phyloP scores from a whole-genome alignment of 1,139 yeast genomes.

The Candida buenavistaensis region DNA sequence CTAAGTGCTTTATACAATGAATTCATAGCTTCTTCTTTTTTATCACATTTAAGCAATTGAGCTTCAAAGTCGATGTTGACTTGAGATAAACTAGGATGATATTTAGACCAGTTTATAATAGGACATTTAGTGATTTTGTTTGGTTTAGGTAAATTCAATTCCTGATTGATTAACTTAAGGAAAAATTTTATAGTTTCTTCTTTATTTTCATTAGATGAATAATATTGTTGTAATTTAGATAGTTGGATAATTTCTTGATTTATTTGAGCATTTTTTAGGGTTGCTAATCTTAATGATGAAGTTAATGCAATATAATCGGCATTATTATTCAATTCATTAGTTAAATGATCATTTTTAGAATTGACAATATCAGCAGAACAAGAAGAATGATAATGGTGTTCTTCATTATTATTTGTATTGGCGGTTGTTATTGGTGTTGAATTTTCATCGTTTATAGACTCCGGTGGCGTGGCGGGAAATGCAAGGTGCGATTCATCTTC shows the following conservation, averaged over 20 bases:
- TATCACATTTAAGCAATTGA: constrained; percentile 8
- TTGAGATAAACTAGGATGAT: constrained; percentile 19
- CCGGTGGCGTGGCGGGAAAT: constrained; percentile 14
- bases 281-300: constrained; percentile 34
- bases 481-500: constrained; percentile 1
- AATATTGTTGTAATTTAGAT: constrained; percentile 24
- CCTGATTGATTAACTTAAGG: constrained; percentile 29
- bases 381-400: too few relatives aligned
- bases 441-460: constrained; percentile 6
- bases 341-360: constrained; percentile 1
- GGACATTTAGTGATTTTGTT: constrained; percentile 37
- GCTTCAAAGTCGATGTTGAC: constrained; percentile 15
- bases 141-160: constrained; percentile 38
- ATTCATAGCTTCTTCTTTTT: constrained; percentile 16
- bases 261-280: constrained; percentile 24
- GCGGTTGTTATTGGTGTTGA: constrained; percentile 4
- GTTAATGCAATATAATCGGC: constrained; percentile 42
- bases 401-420: background rate
- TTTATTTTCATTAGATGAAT: constrained; percentile 18
- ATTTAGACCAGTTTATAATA: constrained; percentile 37
- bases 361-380: background rate
- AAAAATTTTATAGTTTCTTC: constrained; percentile 30
- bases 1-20: constrained; percentile 30
- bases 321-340: constrained; percentile 25
- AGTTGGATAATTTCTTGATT: constrained; percentile 35